Conservation (phyloP, 2,329 filamentous ascomycete species). For the Fusarium austroafricanum region DNA sequence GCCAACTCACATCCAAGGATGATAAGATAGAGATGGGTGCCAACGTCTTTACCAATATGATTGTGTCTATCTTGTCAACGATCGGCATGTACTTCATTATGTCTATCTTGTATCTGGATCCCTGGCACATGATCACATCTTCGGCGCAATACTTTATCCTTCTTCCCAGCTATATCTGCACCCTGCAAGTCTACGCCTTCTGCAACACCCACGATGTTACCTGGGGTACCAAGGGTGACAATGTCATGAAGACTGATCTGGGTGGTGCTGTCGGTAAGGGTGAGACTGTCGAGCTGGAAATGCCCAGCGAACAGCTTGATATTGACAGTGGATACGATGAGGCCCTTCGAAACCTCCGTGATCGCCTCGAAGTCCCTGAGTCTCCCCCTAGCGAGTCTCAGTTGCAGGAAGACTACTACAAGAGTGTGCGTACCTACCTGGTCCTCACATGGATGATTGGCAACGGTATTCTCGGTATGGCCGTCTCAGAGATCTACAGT, state of each 20-base stretch:
- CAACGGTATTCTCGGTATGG: slow-evolving; percentile 94
- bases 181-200: slow-evolving; percentile 96
- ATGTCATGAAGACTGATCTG: slow-evolving; percentile 91
- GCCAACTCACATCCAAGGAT: slow-evolving; percentile 71
- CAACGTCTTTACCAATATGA: slow-evolving; percentile 94
- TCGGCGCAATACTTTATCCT: slow-evolving; percentile 92
- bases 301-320: slow-evolving; percentile 97
- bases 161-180: slow-evolving; percentile 94
- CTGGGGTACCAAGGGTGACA: slow-evolving; percentile 87
- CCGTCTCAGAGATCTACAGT: slow-evolving; percentile 86
- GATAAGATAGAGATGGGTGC: slow-evolving; percentile 73
- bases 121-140: slow-evolving; percentile 99
- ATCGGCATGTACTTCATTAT: slow-evolving; percentile 95
- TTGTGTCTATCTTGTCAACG: slow-evolving; percentile 89
- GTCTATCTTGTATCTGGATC: slow-evolving; percentile 95
- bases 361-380: slow-evolving; percentile 83
- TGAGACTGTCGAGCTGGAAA: slow-evolving; percentile 90
- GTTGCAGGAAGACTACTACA: slow-evolving; percentile 98
- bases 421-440: slow-evolving; percentile 97
- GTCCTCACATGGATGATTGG: slow-evolving; percentile 93
- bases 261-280: slow-evolving; percentile 85
- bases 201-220: slow-evolving; percentile 57
- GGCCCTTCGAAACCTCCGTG: slow-evolving; percentile 93
- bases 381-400: slow-evolving; percentile 76
- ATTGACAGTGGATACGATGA: slow-evolving; percentile 99